Base-by-base conservation (phyloP, 176 grass and related monocot species). In the Aegilops speltoides region DNA sequence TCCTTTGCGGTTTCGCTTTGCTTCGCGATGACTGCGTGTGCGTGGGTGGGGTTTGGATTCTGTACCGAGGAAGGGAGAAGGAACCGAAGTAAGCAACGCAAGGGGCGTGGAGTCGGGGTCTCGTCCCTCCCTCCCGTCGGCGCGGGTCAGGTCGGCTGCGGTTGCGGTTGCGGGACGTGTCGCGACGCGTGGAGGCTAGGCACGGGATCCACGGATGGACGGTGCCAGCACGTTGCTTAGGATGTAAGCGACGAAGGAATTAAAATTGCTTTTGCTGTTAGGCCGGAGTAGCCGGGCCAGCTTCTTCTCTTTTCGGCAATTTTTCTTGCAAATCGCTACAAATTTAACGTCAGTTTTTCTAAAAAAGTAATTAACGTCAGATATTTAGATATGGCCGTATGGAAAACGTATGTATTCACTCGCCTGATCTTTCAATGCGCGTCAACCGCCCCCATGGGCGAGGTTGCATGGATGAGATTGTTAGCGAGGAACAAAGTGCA, bases 241-340 rank as follows among this genome's bases (percentile, higher is more conserved):
- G 70, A 66, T 29, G 57, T 19, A 82, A 67, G 79, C 66, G 77
- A 86, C 3, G 78, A 33, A 86, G 36, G 56, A 64, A 64, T 23
- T 76, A 61, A 22, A 61, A 22, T 15, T 23, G 19, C n/a, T 59
- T 29, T 68, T 1, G 8, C 12, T 40, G 7, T 7, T 78, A 63
- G 75, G 63, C 56, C 6, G 24, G 46, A 10, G 3, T 29, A 11
- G 15, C 28, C 2, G 8, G 24, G 73, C 8, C 26, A 17, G 16
- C 16, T 7, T 54, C 16, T 54, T 54, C 16, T 19, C 16, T 19
- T 17, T 19, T 54, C 7, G 5, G 50, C 50, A 19, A 19, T 2
- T 17, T 52, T 52, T 16, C 48, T 4, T 17, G 15, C 48, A 15
- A 52, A 50, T 17, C 46, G 14, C 46, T 50, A 50, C 14, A 50